These are phyloP conservation scores for Marasmius sp. DNA, from an alignment of 1,284 basidiomycete species.

Conservation along the genomic window DNA sequence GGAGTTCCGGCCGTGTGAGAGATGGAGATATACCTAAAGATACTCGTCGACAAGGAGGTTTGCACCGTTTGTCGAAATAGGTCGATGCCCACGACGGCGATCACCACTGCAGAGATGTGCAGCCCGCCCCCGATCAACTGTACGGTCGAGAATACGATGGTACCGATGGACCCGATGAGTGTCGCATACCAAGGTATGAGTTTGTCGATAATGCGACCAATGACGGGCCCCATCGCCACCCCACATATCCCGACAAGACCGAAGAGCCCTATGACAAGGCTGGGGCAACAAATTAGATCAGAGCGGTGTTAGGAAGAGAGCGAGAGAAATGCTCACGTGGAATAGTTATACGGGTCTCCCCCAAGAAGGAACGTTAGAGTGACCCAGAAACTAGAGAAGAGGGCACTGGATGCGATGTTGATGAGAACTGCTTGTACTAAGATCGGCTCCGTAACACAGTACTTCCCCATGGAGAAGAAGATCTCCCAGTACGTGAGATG, in stretches of 20 bases:
- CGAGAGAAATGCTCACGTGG: slow-evolving; percentile 43
- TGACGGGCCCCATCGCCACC: slow-evolving; percentile 60
- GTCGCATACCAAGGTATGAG: slow-evolving; percentile 70
- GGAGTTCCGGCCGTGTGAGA: neutral
- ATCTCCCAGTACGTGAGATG: slow-evolving; percentile 61
- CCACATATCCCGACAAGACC: slow-evolving; percentile 70
- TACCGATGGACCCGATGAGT: slow-evolving; percentile 43
- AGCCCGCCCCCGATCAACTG: slow-evolving; percentile 56
- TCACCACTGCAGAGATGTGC: slow-evolving; percentile 56
- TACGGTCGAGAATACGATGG: slow-evolving; percentile 46
- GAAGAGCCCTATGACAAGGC: slow-evolving; percentile 70
- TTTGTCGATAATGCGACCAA: slow-evolving; percentile 60
- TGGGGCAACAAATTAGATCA: slow-evolving; percentile 19
- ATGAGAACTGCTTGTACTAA: slow-evolving; percentile 63
- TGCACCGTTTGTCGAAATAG: slow-evolving; percentile 43
- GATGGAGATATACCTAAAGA: slow-evolving; percentile 30
- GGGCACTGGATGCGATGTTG: slow-evolving; percentile 54
- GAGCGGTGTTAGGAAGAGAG: neutral
- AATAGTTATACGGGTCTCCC: slow-evolving; percentile 63
- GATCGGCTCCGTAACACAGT: slow-evolving; percentile 65
- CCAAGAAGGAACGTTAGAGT: slow-evolving; percentile 73
- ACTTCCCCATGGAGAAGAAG: slow-evolving; percentile 68
- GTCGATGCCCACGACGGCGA: slow-evolving; percentile 39
- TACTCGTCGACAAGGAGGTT: slow-evolving; percentile 34
- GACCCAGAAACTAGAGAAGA: slow-evolving; percentile 68